Evolutionary conservation across 805 yeast species (phyloP).

Genomic region (Priceomyces medius): DNA sequence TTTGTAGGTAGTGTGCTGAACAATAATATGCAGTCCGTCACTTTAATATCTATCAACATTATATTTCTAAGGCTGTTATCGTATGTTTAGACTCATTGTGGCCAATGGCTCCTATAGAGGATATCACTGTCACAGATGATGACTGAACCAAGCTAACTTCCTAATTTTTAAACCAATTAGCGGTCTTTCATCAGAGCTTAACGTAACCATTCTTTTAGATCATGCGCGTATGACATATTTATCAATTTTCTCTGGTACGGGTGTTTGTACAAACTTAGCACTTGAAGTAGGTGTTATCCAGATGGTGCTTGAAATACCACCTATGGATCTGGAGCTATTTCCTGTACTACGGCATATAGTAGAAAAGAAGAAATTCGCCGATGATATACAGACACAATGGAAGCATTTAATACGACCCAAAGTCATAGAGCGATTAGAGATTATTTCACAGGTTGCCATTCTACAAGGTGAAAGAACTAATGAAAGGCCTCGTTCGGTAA

Average conservation of each 20-base stretch:
- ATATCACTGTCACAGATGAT: too few species aligned
- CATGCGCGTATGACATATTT: neutral
- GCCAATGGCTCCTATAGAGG: too few species aligned
- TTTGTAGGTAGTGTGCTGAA: constrained; percentile 1
- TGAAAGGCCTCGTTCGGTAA: neutral
- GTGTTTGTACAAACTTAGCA: neutral
- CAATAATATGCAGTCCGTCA: neutral
- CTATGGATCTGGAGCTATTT: constrained; percentile 3
- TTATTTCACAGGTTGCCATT: constrained; percentile 7
- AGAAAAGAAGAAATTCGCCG: constrained; percentile 3
- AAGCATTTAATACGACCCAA: constrained; percentile 8
- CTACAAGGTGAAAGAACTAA: constrained; percentile 10
- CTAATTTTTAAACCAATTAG: too few species aligned
- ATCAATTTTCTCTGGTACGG: neutral
- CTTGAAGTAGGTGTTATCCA: neutral
- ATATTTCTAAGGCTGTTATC: neutral
- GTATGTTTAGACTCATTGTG: too few species aligned
- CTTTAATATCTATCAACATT: neutral
- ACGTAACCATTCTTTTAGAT: too few species aligned
- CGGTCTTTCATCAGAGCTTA: too few species aligned
- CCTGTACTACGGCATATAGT: neutral
- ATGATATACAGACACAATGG: constrained; percentile 11
- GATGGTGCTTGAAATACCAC: constrained; percentile 6
- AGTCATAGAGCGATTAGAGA: constrained; percentile 8
- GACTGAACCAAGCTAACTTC: neutral